A percentile compares a stretch with the other conserved stretches of the same genome.
phyloP scores from a whole-genome alignment of 257 asterid genomes.

The Primulina huaijiensis region DNA sequence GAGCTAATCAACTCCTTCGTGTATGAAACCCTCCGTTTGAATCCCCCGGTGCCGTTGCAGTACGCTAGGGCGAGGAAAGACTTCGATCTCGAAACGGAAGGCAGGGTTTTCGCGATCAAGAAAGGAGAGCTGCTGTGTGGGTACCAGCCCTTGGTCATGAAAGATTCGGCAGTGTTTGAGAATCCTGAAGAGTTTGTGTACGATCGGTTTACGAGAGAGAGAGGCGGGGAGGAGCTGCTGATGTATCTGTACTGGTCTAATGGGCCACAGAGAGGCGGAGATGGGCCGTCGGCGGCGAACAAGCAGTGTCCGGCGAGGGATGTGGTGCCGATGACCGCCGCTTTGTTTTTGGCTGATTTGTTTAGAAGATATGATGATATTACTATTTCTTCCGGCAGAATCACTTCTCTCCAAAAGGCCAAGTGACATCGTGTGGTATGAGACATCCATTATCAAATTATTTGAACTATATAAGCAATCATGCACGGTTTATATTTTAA shows the following conservation, averaged over 20 bases:
- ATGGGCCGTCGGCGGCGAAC: constrained; percentile 52
- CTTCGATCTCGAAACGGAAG: constrained; percentile 53
- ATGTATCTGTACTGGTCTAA: constrained; percentile 83
- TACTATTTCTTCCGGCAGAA: constrained; percentile 42
- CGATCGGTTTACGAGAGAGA: constrained; percentile 52
- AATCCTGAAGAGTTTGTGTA: constrained; percentile 64
- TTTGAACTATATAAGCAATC: too few relatives aligned
- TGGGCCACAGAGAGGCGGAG: constrained; percentile 73
- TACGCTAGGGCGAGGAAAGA: constrained; percentile 80
- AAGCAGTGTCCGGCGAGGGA: constrained; percentile 82
- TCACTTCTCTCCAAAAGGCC: constrained; percentile 51
- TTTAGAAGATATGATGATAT: constrained; percentile 76
- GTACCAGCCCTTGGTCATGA: constrained; percentile 68
- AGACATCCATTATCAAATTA: too few relatives aligned
- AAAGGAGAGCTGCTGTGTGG: constrained; percentile 89
- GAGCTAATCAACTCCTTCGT: constrained; percentile 70
- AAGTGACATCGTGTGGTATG: constrained; percentile 22
- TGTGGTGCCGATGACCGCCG: constrained; percentile 57
- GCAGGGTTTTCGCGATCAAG: constrained; percentile 61
- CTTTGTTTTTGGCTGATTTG: constrained; percentile 65
- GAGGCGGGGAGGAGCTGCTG: constrained; percentile 50
- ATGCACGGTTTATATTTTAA: too few relatives aligned
- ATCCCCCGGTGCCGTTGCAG: constrained; percentile 80
- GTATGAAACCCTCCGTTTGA: constrained; percentile 66
- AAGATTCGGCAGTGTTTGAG: constrained; percentile 63